Percentiles rank a stretch among this genome's conserved stretches.
These are phyloP conservation scores for Leccinum subrobustum DNA, from an alignment of 1,284 basidiomycete species.

Conservation along the genomic window DNA sequence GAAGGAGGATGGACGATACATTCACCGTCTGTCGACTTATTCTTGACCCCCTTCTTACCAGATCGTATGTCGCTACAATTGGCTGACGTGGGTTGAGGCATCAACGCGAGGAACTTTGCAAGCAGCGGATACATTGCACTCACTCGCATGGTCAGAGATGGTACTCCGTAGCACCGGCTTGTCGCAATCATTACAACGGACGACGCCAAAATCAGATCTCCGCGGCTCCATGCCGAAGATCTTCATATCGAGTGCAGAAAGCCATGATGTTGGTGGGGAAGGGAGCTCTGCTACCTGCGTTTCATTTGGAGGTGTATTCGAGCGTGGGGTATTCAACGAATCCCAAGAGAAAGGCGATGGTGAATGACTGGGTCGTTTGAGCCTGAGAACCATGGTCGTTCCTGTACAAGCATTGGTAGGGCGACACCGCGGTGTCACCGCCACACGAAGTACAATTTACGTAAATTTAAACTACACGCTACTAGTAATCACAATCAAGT, in stretches of 20 bases:
- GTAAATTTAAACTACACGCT: constrained; percentile 14
- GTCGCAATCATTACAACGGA: constrained; percentile 75
- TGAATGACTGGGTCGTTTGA: constrained; percentile 47
- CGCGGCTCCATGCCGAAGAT: constrained; percentile 79
- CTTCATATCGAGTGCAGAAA: constrained; percentile 84
- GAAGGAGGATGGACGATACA: constrained; percentile 32
- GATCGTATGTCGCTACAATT: constrained; percentile 35
- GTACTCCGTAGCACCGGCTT: constrained; percentile 77
- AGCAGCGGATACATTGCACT: constrained; percentile 23
- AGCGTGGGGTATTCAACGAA: constrained; percentile 38
- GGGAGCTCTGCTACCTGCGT: constrained; percentile 42
- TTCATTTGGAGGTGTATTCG: constrained; percentile 23
- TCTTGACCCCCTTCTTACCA: constrained; percentile 35
- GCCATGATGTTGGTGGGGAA: constrained; percentile 78
- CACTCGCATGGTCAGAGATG: constrained; percentile 75
- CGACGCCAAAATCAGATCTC: constrained; percentile 64
- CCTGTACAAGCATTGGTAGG: background rate
- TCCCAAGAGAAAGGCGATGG: constrained; percentile 60
- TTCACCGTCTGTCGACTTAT: constrained; percentile 43
- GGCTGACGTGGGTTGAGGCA: constrained; percentile 16
- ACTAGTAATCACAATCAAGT: constrained; percentile 9
- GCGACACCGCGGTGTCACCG: background rate
- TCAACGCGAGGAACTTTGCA: constrained; percentile 1
- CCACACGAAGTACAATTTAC: constrained; percentile 14
- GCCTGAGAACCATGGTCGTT: constrained; percentile 53